Conservation (phyloP, 768 basidiomycete species). For the Amanita muscaria region DNA sequence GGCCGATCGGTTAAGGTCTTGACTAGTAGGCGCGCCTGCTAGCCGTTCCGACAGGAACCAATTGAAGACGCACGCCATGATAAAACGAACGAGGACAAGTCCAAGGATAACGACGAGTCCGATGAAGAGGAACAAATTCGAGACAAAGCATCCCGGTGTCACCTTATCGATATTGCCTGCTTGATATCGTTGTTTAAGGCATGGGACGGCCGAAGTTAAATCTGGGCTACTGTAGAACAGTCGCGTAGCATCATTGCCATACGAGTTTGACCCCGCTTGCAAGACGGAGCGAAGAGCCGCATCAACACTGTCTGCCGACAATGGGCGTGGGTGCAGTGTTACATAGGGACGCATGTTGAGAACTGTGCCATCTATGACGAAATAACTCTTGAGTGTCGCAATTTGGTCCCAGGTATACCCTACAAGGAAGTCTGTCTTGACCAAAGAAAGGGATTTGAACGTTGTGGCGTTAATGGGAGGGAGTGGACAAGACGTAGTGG, state of each 20-base stretch:
- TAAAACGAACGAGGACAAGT: slow-evolving; percentile 85
- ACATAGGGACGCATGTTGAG: slow-evolving; percentile 91
- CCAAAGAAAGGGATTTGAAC: slow-evolving; percentile 50
- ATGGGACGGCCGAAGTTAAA: slow-evolving; percentile 63
- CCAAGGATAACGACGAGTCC: slow-evolving; percentile 87
- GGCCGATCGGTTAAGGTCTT: slow-evolving; percentile 68
- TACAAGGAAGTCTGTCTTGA: slow-evolving; percentile 56
- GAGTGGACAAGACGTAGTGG: slow-evolving; percentile 56
- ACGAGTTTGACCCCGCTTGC: slow-evolving; percentile 31
- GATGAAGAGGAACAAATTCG: slow-evolving; percentile 79
- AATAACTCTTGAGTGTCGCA: slow-evolving; percentile 54
- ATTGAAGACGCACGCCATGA: slow-evolving; percentile 94
- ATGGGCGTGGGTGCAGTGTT: slow-evolving; percentile 52
- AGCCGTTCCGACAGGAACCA: slow-evolving; percentile 89
- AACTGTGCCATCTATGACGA: slow-evolving; percentile 90
- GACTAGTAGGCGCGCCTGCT: slow-evolving; percentile 64
- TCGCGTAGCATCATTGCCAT: slow-evolving; percentile 86
- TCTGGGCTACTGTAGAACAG: slow-evolving; percentile 68
- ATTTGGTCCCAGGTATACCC: slow-evolving; percentile 95
- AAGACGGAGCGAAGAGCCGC: slow-evolving; percentile 71
- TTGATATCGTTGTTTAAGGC: slow-evolving; percentile 77
- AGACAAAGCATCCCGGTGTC: slow-evolving; percentile 91
- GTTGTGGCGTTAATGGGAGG: slow-evolving; percentile 50
- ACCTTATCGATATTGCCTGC: slow-evolving; percentile 97
- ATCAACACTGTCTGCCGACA: slow-evolving; percentile 75